Percentiles rank a stretch among this genome's conserved stretches.
Evolutionary conservation across 192 early-diverging fungal genomes (phyloP).

Genomic region (Allomyces macrogynus): DNA sequence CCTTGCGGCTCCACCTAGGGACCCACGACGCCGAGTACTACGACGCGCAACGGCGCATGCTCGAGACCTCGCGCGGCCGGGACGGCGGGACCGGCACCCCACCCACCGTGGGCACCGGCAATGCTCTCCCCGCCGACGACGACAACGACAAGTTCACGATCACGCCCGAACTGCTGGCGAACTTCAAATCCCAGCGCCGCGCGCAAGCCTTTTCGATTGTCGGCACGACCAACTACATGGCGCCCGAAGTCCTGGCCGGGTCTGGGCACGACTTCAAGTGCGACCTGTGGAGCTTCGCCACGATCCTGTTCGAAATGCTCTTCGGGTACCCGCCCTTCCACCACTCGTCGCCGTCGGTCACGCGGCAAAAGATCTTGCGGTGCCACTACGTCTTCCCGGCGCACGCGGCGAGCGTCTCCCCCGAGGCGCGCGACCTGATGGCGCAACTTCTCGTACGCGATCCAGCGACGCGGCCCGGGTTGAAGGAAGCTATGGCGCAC

Average conservation of each 20-base stretch:
- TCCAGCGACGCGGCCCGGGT: no score
- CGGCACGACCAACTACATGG: slow-evolving; percentile 87
- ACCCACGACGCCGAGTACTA: no score
- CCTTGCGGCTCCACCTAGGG: no score
- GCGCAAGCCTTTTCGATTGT: slow-evolving; percentile 51
- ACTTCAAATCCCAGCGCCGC: no score
- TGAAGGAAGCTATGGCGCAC: no score
- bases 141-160: no score
- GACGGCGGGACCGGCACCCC: no score
- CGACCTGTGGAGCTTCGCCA: slow-evolving; percentile 58
- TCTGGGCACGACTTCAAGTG: slow-evolving; percentile 46
- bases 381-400: slow-evolving; percentile 57
- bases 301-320: slow-evolving; percentile 58
- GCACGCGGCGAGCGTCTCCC: slow-evolving; percentile 52
- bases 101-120: background rate
- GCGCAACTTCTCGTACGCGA: no score
- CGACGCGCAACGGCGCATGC: no score
- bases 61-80: no score
- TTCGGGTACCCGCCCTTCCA: slow-evolving; percentile 57
- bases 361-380: slow-evolving; percentile 73
- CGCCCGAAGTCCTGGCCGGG: slow-evolving; percentile 57
- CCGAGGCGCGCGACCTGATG: slow-evolving; percentile 60
- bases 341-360: slow-evolving; percentile 39
- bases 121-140: no score
- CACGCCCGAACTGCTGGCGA: no score